Conservation (phyloP, 1,284 basidiomycete genomes). For the Peniophora sp. region DNA sequence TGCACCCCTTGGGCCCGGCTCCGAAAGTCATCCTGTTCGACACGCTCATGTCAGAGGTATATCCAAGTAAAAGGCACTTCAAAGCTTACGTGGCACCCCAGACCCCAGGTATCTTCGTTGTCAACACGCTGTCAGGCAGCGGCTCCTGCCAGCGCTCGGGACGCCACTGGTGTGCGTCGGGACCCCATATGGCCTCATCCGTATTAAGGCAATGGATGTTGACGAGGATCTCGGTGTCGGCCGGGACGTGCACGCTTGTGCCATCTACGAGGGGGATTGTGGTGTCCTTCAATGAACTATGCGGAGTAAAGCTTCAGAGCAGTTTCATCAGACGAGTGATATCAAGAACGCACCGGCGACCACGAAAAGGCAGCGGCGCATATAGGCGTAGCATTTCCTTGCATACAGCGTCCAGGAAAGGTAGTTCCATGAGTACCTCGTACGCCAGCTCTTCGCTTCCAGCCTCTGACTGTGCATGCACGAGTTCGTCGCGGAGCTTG, state of each 20-base stretch:
- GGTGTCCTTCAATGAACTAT: conserved; percentile 5
- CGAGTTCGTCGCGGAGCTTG: conserved; percentile 16
- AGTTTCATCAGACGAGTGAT: no score
- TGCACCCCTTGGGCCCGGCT: conserved; percentile 1
- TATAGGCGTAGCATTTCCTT: conserved; percentile 19
- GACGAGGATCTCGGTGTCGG: conserved; percentile 12
- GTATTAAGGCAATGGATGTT: conserved; percentile 19
- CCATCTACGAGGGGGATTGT: conserved; percentile 6
- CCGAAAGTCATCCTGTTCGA: conserved; percentile 5
- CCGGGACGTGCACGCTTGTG: no score
- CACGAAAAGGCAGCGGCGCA: not conserved
- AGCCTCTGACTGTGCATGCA: not conserved
- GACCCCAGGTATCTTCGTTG: conserved; percentile 3
- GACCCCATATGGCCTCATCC: conserved; percentile 22
- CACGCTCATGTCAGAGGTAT: not conserved
- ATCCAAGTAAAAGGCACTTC: no score
- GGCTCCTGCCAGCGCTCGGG: conserved; percentile 22
- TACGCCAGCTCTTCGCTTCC: conserved; percentile 6
- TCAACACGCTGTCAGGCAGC: not conserved
- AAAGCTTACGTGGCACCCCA: conserved; percentile 1
- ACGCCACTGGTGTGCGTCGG: conserved; percentile 21
- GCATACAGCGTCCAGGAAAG: conserved; percentile 26
- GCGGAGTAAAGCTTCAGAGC: no score
- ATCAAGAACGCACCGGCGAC: not conserved
- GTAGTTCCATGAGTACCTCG: conserved; percentile 24